Evolutionary conservation across 2,329 filamentous ascomycete genomes (phyloP), one percentile per base, ranked within the genome.

Genomic region (Fusarium odoratissimum): DNA sequence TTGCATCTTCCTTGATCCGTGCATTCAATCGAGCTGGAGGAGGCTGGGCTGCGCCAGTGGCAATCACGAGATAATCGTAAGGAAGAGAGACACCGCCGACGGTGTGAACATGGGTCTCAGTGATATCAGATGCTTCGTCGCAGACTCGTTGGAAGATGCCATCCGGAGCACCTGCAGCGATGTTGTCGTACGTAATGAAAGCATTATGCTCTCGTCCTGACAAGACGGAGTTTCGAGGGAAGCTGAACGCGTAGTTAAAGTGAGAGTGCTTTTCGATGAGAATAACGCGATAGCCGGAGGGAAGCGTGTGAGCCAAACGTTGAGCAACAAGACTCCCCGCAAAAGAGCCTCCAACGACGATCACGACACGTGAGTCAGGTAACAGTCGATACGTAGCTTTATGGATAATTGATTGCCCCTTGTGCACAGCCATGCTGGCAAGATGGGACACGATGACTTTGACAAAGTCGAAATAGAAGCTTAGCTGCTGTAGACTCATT

Each of bases 231-330:
- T 71, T 68, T 1, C 72, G 67, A 2, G 72, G 72, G 3, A 75
- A 75, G 3, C 25, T 25, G 23, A 75, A 75, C 0, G 70, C 60
- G 33, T 65, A 56, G 45, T 75, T 71, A 9, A 75, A 69, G 17
- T 75, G 72, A 3, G 72, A 71, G 8, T 73, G 52, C 25, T 71
- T 73, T 25, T 75, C 72, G 2, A 75, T 14, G 0, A 75, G 56
- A 5, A 75, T 19, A 0, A 73, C 69, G 1, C 72, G 51, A 19
- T 64, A 75, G 0, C 72, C 72, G 0, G 72, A 73, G 1, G 69
- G 72, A 0, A 75, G 30, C 1, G 57, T 63, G 9, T 75, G 63
- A 17, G 45, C 30, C 0, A 73, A 37, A 0, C 60, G 70, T 5
- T 71, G 69, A 1, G 60, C 69, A 21, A 70, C 19, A 12, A 71